Evolutionary conservation across 2,329 filamentous ascomycete species (phyloP), one percentile per base, ranked within the genome.

Genomic region (Colletotrichum graminicola): DNA sequence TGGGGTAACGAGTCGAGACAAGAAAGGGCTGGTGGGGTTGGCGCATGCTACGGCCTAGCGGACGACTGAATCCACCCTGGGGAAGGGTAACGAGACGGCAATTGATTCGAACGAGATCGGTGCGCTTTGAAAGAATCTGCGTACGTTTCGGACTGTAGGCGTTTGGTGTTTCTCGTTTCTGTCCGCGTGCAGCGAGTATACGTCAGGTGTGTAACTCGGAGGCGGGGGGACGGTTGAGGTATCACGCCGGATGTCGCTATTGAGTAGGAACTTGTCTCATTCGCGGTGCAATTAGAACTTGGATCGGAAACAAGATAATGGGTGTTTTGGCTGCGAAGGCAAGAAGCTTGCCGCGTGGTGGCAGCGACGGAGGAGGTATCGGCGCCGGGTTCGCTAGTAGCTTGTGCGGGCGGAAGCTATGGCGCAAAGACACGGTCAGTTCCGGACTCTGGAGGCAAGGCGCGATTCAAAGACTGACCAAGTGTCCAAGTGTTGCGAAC

Each of bases 211-310:
- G 65, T n/a, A n/a, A 52, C 36, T 62, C 54, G 29, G 8, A 43
- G 59, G 57, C 51, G 57, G 64, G 57, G 57, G 64, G 23, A 52
- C 21, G 29, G 57, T 41, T 62, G 68, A 59, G 29, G 45, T 71
- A 63, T 71, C 59, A 68, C 59, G 36, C 10, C 45, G 39, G 49
- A 57, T 43, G 60, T 21, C 32, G 59, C 26, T n/a, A 45, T 34
- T 45, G 26, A 29, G 23, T 39, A 36, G 32, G 26, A 36, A 41
- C 26, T 41, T 45, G 7, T 41, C 8, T 52, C 34, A 52, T 23
- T 16, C 26, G 26, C 36, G 43, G 41, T 29, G 12, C 21, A 36
- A 6, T 16, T 14, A 12, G 18, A 43, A 47, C 26, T 32, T n/a
- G 12, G n/a, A 45, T 26, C 32, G 34, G 16, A 16, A 32, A 26